Conservation (phyloP, 2,329 filamentous ascomycete genomes). For the Ophiosphaerella korrae region DNA sequence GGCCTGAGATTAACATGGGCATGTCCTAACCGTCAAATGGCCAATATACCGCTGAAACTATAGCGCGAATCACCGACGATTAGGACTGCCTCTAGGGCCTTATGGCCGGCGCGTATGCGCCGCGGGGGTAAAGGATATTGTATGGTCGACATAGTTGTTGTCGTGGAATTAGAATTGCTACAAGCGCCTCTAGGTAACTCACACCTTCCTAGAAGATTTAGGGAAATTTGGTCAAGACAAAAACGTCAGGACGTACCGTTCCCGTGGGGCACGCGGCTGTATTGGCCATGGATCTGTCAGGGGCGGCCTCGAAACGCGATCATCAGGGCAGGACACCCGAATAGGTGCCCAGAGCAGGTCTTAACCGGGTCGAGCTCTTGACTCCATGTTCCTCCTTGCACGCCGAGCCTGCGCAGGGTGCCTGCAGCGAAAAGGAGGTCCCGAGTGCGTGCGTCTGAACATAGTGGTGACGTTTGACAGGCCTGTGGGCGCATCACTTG, state of each 20-base stretch:
- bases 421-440: neutral
- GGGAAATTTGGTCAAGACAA: slow-evolving; percentile 1
- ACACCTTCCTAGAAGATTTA: neutral
- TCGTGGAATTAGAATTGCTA: slow-evolving; percentile 1
- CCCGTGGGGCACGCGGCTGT: slow-evolving; percentile 6
- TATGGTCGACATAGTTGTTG: neutral
- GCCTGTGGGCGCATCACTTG: slow-evolving; percentile 15
- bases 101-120: slow-evolving; percentile 10
- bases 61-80: slow-evolving; percentile 2
- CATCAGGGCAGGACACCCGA: too few relatives aligned
- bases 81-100: neutral
- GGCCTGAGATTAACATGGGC: neutral
- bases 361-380: slow-evolving; percentile 1
- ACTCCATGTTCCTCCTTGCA: neutral
- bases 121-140: neutral
- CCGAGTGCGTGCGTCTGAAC: neutral
- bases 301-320: slow-evolving; percentile 1
- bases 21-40: neutral
- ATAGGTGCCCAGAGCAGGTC: neutral
- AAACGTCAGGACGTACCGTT: slow-evolving; percentile 5
- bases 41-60: slow-evolving; percentile 1
- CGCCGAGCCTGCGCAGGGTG: too few relatives aligned
- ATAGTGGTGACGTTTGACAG: slow-evolving; percentile 15
- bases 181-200: slow-evolving; percentile 2
- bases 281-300: neutral